A percentile compares a stretch with the other conserved stretches of the same genome.
These are phyloP conservation scores for Pilobolus umbonatus DNA, from an alignment of 192 early-diverging fungal genomes.

Conservation along the genomic window DNA sequence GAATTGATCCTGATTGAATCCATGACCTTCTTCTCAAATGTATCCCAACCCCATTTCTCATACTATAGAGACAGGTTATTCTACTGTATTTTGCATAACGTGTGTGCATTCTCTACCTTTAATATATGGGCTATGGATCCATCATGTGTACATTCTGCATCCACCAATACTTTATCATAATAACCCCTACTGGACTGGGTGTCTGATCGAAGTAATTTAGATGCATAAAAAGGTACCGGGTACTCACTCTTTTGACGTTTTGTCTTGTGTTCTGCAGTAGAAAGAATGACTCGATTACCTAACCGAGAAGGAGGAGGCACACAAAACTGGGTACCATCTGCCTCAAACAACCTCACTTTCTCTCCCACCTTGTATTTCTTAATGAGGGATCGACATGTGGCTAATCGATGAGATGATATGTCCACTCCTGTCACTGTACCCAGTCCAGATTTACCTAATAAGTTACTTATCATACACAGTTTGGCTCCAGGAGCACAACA, in stretches of 20 bases:
- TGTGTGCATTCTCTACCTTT: constrained; percentile 36
- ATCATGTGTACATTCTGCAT: constrained; percentile 85
- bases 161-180: constrained; percentile 59
- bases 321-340: constrained; percentile 80
- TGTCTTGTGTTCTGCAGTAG: background rate
- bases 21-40: constrained; percentile 72
- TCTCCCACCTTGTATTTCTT: constrained; percentile 62
- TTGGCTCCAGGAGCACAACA: constrained; percentile 73
- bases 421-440: constrained; percentile 95
- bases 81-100: background rate
- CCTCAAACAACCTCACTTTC: constrained; percentile 63
- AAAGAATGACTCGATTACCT: constrained; percentile 6
- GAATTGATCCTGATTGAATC: constrained; percentile 52
- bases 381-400: constrained; percentile 68
- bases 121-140: constrained; percentile 77
- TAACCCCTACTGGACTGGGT: constrained; percentile 65
- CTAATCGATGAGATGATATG: constrained; percentile 63
- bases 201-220: constrained; percentile 59
- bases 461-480: constrained; percentile 73
- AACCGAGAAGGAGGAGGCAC: constrained; percentile 61
- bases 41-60: constrained; percentile 73
- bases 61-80: constrained; percentile 42
- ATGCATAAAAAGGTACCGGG: constrained; percentile 69
- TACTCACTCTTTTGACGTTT: background rate
- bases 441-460: constrained; percentile 54